Evolutionary conservation across 495 filamentous ascomycete genomes (phyloP).

Genomic region (Neurospora sp.): DNA sequence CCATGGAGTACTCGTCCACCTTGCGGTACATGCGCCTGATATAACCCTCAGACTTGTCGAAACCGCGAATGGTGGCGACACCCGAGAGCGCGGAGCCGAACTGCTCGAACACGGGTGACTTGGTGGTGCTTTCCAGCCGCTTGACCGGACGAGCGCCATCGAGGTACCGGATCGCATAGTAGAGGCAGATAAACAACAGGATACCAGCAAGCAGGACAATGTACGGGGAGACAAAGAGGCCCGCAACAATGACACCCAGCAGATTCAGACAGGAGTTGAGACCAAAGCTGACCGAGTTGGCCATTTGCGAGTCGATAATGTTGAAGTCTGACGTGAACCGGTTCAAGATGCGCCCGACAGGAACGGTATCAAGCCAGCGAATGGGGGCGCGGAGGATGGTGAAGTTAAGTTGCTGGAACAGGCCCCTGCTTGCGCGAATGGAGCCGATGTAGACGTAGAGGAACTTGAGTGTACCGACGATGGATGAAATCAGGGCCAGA

Average conservation of each 20-base stretch:
- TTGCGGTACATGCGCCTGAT: constrained; percentile 53
- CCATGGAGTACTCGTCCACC: constrained; percentile 52
- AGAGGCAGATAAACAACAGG: constrained; percentile 45
- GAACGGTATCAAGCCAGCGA: constrained; percentile 73
- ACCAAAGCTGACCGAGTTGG: constrained; percentile 47
- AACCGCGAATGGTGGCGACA: constrained; percentile 66
- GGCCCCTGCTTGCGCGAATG: constrained; percentile 49
- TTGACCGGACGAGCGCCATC: constrained; percentile 65
- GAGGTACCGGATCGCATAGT: constrained; percentile 51
- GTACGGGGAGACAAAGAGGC: constrained; percentile 51
- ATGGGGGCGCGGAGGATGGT: constrained; percentile 59
- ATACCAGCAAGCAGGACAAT: constrained; percentile 47
- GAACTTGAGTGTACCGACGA: constrained; percentile 48
- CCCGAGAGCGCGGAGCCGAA: constrained; percentile 62
- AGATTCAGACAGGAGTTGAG: constrained; percentile 41
- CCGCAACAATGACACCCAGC: constrained; percentile 48
- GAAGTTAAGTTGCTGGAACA: constrained; percentile 56
- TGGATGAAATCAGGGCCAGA: constrained; percentile 45
- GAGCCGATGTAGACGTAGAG: constrained; percentile 48
- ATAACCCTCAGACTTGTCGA: constrained; percentile 52
- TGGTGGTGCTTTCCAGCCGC: constrained; percentile 60
- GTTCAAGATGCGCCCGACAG: constrained; percentile 67
- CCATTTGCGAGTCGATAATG: constrained; percentile 54
- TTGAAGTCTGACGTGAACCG: constrained; percentile 72
- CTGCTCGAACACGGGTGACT: constrained; percentile 68